Evolutionary conservation across 768 basidiomycete genomes (phyloP).

Genomic region (Nidularia sp.): DNA sequence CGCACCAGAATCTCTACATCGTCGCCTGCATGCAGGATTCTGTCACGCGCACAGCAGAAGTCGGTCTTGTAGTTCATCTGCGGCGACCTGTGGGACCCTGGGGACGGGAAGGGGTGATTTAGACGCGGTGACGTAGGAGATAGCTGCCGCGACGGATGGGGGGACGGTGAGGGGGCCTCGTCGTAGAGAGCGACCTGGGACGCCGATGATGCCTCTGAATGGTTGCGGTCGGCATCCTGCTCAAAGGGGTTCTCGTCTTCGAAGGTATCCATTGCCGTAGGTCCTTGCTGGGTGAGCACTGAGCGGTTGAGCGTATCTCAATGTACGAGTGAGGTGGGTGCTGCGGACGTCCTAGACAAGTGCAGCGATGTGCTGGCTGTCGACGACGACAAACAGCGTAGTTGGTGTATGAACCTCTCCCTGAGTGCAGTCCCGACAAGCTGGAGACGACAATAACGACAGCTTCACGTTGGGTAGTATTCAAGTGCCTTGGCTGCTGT

Average conservation of each 20-base stretch:
- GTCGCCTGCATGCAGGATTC: conserved; percentile 76
- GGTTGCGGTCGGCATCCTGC: conserved; percentile 35
- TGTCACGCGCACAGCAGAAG: conserved; percentile 74
- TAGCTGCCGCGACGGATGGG: conserved; percentile 36
- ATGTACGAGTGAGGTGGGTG: too few species aligned
- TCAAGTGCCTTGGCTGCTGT: not conserved
- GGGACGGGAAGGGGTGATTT: conserved; percentile 50
- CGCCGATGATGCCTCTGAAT: conserved; percentile 52
- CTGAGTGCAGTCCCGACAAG: too few species aligned
- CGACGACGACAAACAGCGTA: too few species aligned
- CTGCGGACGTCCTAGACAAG: too few species aligned
- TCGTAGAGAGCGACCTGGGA: conserved; percentile 54
- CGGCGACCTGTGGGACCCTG: conserved; percentile 49
- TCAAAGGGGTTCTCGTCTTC: conserved; percentile 72
- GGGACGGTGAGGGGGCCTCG: conserved; percentile 50
- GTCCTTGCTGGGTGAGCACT: too few species aligned
- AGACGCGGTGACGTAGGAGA: conserved; percentile 40
- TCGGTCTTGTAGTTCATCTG: conserved; percentile 63
- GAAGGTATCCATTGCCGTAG: conserved; percentile 35
- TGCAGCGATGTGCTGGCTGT: too few species aligned
- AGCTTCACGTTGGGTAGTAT: too few species aligned
- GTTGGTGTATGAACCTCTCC: too few species aligned
- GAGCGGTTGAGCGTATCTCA: too few species aligned
- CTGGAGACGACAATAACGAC: too few species aligned
- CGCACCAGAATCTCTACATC: conserved; percentile 77